phyloP scores from a whole-genome alignment of 208 protist species.

The Phytomonas serpens region DNA sequence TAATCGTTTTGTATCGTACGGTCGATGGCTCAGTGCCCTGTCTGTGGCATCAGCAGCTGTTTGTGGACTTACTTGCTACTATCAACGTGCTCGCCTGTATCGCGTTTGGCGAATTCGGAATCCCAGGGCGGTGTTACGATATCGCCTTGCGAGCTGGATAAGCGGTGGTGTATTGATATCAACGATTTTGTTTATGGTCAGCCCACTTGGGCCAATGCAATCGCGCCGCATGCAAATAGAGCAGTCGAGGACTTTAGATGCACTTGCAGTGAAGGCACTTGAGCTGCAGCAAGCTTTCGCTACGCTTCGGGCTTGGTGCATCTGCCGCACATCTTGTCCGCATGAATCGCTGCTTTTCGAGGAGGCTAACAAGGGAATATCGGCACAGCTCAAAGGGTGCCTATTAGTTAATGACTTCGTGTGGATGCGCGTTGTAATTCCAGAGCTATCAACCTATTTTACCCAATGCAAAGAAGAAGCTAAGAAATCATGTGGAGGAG shows the following conservation, averaged over 20 bases:
- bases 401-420: not conserved
- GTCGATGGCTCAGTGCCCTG: not conserved
- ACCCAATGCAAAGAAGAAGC: not conserved
- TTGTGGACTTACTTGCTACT: not conserved
- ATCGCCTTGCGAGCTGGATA: not conserved
- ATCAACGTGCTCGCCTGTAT: not conserved
- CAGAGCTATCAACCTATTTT: not conserved
- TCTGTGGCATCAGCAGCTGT: not conserved
- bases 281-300: not conserved
- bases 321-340: not conserved
- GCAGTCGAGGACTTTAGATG: not conserved
- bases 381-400: not conserved
- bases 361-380: not conserved
- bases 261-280: not conserved
- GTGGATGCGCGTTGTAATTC: not conserved
- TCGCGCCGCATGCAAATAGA: not conserved
- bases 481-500: not conserved
- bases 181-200: not conserved
- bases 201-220: not conserved
- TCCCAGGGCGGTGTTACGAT: not conserved
- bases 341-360: not conserved
- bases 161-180: not conserved
- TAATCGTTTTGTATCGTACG: not conserved
- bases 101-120: not conserved
- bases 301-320: not conserved